Conservation (phyloP, 2,329 filamentous ascomycete genomes). For the Claviceps citrina region DNA sequence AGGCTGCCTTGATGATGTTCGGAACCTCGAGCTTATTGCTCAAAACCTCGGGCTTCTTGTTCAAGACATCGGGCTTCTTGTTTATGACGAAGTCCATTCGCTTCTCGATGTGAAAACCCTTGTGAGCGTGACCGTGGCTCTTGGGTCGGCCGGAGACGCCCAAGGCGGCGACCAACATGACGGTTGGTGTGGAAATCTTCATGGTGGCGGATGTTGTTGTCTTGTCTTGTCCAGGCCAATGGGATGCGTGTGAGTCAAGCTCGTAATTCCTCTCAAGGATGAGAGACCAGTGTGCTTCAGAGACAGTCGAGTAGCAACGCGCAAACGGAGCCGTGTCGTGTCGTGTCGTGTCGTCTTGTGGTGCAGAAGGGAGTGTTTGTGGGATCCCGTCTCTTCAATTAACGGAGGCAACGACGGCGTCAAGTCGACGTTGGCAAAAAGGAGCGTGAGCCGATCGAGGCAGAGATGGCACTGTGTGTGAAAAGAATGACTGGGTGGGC, state of each 20-base stretch:
- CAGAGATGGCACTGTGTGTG: slow-evolving; percentile 2
- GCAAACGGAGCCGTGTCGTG: too few species aligned
- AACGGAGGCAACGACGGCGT: not conserved
- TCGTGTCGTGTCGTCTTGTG: not conserved
- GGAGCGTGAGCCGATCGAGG: slow-evolving; percentile 8
- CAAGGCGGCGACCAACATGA: slow-evolving; percentile 25
- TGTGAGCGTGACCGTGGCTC: slow-evolving; percentile 21
- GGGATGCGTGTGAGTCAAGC: too few species aligned
- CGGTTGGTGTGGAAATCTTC: slow-evolving; percentile 25
- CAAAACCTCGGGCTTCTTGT: too few species aligned
- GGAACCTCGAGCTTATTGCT: too few species aligned
- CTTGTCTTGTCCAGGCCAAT: too few species aligned
- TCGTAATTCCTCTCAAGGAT: too few species aligned
- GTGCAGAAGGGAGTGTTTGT: not conserved
- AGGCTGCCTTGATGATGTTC: too few species aligned
- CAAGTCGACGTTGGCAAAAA: not conserved
- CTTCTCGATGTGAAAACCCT: slow-evolving; percentile 18
- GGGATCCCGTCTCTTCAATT: not conserved
- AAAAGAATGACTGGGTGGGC: slow-evolving; percentile 14
- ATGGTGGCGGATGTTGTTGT: slow-evolving; percentile 16
- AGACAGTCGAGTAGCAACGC: too few species aligned
- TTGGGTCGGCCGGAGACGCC: slow-evolving; percentile 28
- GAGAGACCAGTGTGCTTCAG: too few species aligned
- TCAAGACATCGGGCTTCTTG: slow-evolving; percentile 14
- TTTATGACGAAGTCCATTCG: slow-evolving; percentile 21